These are phyloP conservation scores for Colletotrichum neosansevieriae DNA, from an alignment of 2,329 filamentous ascomycete species.

Conservation along the genomic window DNA sequence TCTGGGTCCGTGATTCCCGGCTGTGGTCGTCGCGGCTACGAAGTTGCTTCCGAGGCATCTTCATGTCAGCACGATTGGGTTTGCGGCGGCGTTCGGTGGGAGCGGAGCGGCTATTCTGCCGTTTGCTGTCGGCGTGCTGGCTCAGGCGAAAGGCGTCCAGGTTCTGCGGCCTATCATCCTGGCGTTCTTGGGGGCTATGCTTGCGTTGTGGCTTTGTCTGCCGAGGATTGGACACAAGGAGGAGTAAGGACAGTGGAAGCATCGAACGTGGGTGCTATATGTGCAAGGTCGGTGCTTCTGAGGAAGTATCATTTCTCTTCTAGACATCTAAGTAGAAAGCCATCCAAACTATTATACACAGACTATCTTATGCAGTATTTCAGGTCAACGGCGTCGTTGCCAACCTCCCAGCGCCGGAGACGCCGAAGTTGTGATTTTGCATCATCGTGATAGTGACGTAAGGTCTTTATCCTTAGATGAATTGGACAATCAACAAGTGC, in stretches of 20 bases:
- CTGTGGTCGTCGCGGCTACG: constrained; percentile 76
- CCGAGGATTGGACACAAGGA: constrained; percentile 56
- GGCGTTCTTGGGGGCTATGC: constrained; percentile 58
- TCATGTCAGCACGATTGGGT: constrained; percentile 83
- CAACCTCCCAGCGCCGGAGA: too few relatives aligned
- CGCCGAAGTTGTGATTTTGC: too few relatives aligned
- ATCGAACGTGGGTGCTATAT: not conserved
- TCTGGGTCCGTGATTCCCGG: constrained; percentile 82
- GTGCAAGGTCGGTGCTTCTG: not conserved
- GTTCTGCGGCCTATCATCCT: constrained; percentile 69
- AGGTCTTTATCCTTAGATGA: too few relatives aligned
- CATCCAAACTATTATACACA: too few relatives aligned
- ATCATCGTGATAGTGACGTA: too few relatives aligned
- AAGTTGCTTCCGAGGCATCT: constrained; percentile 76
- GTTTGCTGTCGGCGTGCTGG: constrained; percentile 75
- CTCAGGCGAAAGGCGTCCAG: constrained; percentile 66
- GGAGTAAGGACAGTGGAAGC: constrained; percentile 45
- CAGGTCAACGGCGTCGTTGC: too few relatives aligned
- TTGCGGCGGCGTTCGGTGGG: constrained; percentile 81
- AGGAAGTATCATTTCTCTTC: too few relatives aligned
- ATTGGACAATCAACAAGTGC: too few relatives aligned
- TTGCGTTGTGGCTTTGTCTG: constrained; percentile 60
- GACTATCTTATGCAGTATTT: too few relatives aligned
- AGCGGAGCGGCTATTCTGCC: constrained; percentile 77
- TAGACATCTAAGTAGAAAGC: too few relatives aligned